A percentile compares a stretch with the other conserved stretches of the same genome.
These are phyloP conservation scores for Aurantiochytrium sp. DNA, from an alignment of 108 stramenopile species.

Conservation along the genomic window DNA sequence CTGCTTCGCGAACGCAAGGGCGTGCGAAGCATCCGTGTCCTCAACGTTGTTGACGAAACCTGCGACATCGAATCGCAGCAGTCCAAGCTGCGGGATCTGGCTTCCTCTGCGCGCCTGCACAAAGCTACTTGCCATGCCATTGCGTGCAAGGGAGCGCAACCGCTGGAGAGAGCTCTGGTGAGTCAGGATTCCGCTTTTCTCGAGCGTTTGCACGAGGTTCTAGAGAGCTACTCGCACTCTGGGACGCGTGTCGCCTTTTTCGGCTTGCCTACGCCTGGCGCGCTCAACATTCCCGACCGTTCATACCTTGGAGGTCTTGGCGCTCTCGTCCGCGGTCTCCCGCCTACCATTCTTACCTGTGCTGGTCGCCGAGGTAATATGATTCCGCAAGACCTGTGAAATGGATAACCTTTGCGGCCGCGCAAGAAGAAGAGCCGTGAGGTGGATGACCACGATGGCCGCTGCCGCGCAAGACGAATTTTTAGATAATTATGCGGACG, in stretches of 20 bases:
- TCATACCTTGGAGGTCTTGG: neutral
- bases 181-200: neutral
- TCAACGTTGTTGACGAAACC: neutral
- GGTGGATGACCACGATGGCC: too few relatives aligned
- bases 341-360: neutral
- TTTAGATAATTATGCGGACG: too few relatives aligned
- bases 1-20: neutral
- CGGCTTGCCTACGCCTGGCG: neutral
- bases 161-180: neutral
- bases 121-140: neutral
- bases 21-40: neutral
- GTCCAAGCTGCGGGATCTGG: neutral
- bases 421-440: too few relatives aligned
- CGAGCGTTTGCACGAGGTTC: neutral
- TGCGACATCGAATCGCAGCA: neutral
- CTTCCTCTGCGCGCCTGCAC: neutral
- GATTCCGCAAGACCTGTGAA: neutral
- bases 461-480: too few relatives aligned
- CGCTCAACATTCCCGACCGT: neutral
- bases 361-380: neutral
- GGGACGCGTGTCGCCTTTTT: neutral
- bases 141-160: neutral
- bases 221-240: neutral
- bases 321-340: neutral
- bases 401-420: too few relatives aligned